phyloP scores from a whole-genome alignment of 345 rosid species.

The Salix dunnii region DNA sequence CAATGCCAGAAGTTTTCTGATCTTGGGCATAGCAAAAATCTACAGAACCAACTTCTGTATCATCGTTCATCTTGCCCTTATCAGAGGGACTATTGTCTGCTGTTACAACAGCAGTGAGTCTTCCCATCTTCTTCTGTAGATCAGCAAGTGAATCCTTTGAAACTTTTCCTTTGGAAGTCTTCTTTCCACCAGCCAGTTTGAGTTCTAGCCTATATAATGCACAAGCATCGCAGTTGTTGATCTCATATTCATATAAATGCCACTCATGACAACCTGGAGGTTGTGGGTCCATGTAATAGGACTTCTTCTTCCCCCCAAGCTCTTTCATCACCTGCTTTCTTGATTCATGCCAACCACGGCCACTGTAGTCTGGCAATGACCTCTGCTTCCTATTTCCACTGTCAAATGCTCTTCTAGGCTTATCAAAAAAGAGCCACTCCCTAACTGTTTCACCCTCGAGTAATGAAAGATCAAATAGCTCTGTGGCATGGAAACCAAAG shows the following conservation, averaged over 20 bases:
- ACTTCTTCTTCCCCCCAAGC: constrained; percentile 70
- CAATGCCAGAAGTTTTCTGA: neutral
- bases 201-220: constrained; percentile 70
- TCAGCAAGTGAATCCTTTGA: constrained; percentile 64
- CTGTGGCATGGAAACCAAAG: constrained; percentile 38
- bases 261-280: constrained; percentile 64
- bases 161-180: constrained; percentile 58
- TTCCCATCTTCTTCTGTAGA: constrained; percentile 78
- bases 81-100: constrained; percentile 38
- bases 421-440: constrained; percentile 92
- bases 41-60: constrained; percentile 20
- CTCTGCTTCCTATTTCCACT: constrained; percentile 91
- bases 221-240: constrained; percentile 43
- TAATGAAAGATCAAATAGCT: constrained; percentile 62
- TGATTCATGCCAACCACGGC: constrained; percentile 94
- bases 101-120: constrained; percentile 60
- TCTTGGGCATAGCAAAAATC: constrained; percentile 12
- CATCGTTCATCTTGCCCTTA: constrained; percentile 31
- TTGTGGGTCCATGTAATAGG: constrained; percentile 96
- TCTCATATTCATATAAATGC: constrained; percentile 81
- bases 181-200: constrained; percentile 53
- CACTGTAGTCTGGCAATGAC: constrained; percentile 78
- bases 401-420: constrained; percentile 84
- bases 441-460: constrained; percentile 65
- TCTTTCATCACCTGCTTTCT: constrained; percentile 80